Percentiles rank a stretch among this genome's conserved stretches.
Conservation (phyloP, 208 protist genomes). For the Entamoeba dispar region DNA sequence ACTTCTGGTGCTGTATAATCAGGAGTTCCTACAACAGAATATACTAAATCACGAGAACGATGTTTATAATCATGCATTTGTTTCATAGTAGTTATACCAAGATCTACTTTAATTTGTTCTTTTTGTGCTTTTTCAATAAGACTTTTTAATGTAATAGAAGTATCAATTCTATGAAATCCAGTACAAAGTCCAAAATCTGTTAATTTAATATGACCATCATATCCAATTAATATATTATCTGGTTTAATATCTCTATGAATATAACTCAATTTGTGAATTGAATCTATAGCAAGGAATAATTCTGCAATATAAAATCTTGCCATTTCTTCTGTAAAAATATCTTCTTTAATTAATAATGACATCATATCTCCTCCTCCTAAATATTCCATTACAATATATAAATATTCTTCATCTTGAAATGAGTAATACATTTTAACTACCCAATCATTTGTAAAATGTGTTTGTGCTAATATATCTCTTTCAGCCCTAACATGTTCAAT, state of each 20-base stretch:
- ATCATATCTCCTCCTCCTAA: slow-evolving; percentile 48
- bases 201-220: slow-evolving; percentile 33
- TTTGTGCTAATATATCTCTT: slow-evolving; percentile 30
- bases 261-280: slow-evolving; percentile 37
- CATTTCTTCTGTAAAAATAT: slow-evolving; percentile 39
- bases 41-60: background rate
- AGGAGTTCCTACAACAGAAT: slow-evolving; percentile 43
- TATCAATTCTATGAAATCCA: background rate
- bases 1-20: slow-evolving; percentile 55
- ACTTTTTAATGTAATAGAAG: background rate
- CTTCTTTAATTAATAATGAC: slow-evolving; percentile 38
- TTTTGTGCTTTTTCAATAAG: background rate
- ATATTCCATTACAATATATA: slow-evolving; percentile 56
- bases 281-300: slow-evolving; percentile 37
- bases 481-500: slow-evolving; percentile 38
- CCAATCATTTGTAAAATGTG: slow-evolving; percentile 29
- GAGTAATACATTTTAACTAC: slow-evolving; percentile 43
- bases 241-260: slow-evolving; percentile 41
- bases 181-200: slow-evolving; percentile 36
- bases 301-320: slow-evolving; percentile 47
- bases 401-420: slow-evolving; percentile 42
- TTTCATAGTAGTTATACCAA: background rate
- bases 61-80: background rate
- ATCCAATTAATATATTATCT: slow-evolving; percentile 30
- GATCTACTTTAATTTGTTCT: background rate